These are phyloP conservation scores for Aureobasidium lini DNA, from an alignment of 2,329 filamentous ascomycete genomes.

Conservation along the genomic window DNA sequence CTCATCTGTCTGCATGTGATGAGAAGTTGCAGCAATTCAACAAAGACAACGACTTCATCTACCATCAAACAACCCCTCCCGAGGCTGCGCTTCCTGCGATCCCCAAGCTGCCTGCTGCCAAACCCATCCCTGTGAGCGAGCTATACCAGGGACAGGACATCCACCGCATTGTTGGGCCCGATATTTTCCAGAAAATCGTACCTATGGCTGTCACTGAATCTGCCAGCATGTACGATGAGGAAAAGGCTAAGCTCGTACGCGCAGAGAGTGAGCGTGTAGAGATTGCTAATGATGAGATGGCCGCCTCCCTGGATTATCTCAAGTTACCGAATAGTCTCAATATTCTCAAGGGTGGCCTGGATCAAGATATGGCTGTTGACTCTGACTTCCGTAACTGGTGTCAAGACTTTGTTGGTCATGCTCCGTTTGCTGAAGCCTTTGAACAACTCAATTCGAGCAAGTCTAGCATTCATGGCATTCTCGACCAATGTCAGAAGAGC, in stretches of 20 bases:
- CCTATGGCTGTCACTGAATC: constrained; percentile 94
- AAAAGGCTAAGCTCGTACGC: constrained; percentile 91
- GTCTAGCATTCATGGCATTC: constrained; percentile 58
- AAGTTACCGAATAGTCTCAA: constrained; percentile 83
- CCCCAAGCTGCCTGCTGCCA: constrained; percentile 86
- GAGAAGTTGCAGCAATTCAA: constrained; percentile 67
- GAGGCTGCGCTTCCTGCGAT: constrained; percentile 77
- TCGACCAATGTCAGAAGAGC: constrained; percentile 79
- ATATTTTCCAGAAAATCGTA: constrained; percentile 94
- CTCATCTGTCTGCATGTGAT: constrained; percentile 72
- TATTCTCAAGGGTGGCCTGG: constrained; percentile 84
- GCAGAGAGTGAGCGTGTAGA: constrained; percentile 93
- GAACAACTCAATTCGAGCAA: constrained; percentile 73
- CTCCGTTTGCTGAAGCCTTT: constrained; percentile 70
- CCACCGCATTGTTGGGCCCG: constrained; percentile 89
- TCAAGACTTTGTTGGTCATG: constrained; percentile 80
- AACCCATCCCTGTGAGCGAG: constrained; percentile 94
- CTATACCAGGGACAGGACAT: constrained; percentile 97
- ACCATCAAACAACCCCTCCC: constrained; percentile 83
- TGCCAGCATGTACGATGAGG: constrained; percentile 94
- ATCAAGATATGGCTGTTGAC: constrained; percentile 80
- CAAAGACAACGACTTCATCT: constrained; percentile 98
- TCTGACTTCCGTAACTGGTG: constrained; percentile 93
- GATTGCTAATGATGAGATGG: constrained; percentile 90
- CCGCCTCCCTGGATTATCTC: constrained; percentile 85